A percentile compares a stretch with the other conserved stretches of the same genome.
These are phyloP conservation scores for Cinnamomum micranthum DNA, from an alignment of 164 flowering plant genomes.

Conservation along the genomic window DNA sequence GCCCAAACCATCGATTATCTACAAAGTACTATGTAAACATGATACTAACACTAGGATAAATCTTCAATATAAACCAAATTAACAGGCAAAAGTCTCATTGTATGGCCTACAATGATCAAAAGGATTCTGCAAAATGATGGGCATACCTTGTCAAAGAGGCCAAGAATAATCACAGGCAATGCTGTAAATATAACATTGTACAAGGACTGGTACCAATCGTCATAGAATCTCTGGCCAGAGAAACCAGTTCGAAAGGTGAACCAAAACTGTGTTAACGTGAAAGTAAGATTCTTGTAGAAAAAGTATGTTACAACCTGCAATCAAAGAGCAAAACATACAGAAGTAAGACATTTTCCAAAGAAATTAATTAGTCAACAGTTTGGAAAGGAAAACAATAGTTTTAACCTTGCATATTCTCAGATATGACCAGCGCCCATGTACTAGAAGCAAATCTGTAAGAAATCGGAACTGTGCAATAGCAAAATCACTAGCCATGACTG, in stretches of 20 bases:
- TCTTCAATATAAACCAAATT: no score
- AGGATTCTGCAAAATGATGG: not conserved
- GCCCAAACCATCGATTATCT: no score
- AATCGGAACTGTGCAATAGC: constrained; percentile 98
- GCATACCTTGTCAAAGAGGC: constrained; percentile 90
- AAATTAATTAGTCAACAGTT: not conserved
- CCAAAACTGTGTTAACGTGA: constrained; percentile 98
- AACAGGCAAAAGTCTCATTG: no score
- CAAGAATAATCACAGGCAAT: constrained; percentile 83
- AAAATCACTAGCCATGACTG: constrained; percentile 99
- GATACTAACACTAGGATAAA: no score
- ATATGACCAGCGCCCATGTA: constrained; percentile 98
- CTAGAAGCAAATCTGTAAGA: constrained; percentile 92
- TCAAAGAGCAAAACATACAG: not conserved
- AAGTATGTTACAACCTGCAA: constrained; percentile 91
- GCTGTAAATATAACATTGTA: constrained; percentile 94
- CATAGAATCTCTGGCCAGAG: constrained; percentile 98
- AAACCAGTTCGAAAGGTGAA: constrained; percentile 93
- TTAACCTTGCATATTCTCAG: constrained; percentile 87
- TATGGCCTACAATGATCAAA: no score
- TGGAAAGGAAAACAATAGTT: not conserved
- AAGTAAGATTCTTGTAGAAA: constrained; percentile 95
- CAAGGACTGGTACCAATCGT: constrained; percentile 96
- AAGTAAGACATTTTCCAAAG: not conserved
- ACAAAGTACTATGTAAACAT: no score